Base-by-base conservation (phyloP, 2,329 filamentous ascomycete species). In the Fusarium siculi region DNA sequence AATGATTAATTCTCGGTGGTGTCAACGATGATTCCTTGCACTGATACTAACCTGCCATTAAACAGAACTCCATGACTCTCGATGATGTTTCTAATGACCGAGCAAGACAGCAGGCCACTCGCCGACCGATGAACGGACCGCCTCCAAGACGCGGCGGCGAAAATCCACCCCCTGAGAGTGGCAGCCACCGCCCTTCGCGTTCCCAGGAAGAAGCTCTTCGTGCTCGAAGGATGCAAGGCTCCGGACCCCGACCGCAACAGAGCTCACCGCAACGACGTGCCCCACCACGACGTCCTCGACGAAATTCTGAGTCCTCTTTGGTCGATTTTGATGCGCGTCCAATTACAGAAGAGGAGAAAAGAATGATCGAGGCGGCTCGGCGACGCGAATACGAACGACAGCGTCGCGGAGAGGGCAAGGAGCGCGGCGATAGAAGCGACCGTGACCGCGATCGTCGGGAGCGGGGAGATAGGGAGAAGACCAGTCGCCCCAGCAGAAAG, bases 231-330 rank as follows among this genome's bases (percentile, higher is more conserved):
- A 74, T 76, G 66, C 82, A 79, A 57, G 79, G 79, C 70, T 79
- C 83, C 75, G 74, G 81, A 39, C 79, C 80, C 74, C 76, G 80
- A 77, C 76, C 78, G 11, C 74, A 74, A 70, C 75, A 81, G 69
- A 74, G 73, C 71, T 86, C 84, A 60, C 82, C 84, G n/a, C 72
- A 74, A 68, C 54, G 67, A 63, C 57, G 57, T 28, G 67, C 32
- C 28, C 67, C 71, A 53, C 63, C 67, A 21, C 64, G 63, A 63
- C 88, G 91, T 25, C 87, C 88, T 23, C 89, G 93, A 75, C 90
- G 93, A 75, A 95, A 95, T 80, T 96, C 93, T 6, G 93, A 96
- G 65, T 94, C 93, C 0, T 96, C 93, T 2, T 84, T 93, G 50
- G 84, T 91, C 77, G 91, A 90, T 34, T 79, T 84, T 53, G 83